These are phyloP conservation scores for Phaeosphaeriaceae sp. DNA, from an alignment of 2,329 filamentous ascomycete genomes.

Conservation along the genomic window DNA sequence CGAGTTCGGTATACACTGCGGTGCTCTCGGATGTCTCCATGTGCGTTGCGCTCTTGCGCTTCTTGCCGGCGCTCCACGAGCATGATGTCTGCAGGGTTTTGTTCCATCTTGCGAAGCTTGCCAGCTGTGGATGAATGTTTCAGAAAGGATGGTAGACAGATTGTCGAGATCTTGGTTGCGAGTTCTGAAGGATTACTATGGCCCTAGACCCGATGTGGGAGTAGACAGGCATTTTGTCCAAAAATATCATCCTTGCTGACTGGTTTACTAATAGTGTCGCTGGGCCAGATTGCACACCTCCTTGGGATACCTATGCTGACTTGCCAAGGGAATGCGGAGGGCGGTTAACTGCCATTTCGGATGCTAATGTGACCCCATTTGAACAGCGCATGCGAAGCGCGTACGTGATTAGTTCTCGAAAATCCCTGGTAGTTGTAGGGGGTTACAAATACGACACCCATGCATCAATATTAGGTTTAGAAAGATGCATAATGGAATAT, in stretches of 20 bases:
- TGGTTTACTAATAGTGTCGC: background rate
- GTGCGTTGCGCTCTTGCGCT: constrained; percentile 8
- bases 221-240: background rate
- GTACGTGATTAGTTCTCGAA: background rate
- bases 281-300: background rate
- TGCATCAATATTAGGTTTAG: background rate
- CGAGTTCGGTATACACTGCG: constrained; percentile 20
- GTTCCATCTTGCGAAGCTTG: constrained; percentile 8
- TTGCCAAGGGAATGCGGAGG: background rate
- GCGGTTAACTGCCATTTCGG: background rate
- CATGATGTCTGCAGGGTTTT: constrained; percentile 14
- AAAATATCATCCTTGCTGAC: background rate
- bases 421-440: background rate
- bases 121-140: background rate
- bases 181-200: background rate
- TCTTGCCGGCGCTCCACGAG: constrained; percentile 13
- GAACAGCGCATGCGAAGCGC: background rate
- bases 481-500: background rate
- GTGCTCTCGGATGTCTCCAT: constrained; percentile 14
- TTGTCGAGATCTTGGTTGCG: background rate
- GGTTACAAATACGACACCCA: background rate
- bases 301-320: background rate
- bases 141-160: background rate
- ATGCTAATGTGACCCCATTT: background rate
- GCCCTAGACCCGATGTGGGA: background rate